Evolutionary conservation across 768 basidiomycete species (phyloP), one percentile per base, ranked within the genome.

Genomic region (Dendrothele bispora): DNA sequence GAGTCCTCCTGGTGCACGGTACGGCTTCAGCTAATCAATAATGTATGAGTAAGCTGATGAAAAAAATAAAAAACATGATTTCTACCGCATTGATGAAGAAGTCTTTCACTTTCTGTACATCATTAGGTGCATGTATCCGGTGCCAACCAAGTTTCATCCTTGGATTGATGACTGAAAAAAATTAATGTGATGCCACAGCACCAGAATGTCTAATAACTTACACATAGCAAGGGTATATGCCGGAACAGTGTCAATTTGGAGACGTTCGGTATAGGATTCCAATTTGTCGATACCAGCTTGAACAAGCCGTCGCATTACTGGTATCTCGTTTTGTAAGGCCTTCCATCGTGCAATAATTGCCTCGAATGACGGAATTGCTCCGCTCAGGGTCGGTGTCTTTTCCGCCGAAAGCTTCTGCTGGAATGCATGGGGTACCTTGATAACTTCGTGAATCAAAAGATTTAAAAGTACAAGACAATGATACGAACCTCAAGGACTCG

Each of bases 351-450:
- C 35, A 11, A 60, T 52, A 49, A 68, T 58, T 4, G 53, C 48
- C 3, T 60, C 43, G 43, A 65, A 69, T 7, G 56, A 48, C 8
- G 63, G 65, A 21, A 69, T 32, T 1, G 63, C 59, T 40, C 60
- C 30, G 15, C 57, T 53, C 0, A 67, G 49, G 2, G 61, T 63
- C 2, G 63, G 67, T 0, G 59, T 68, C 45, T 62, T 60, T 30
- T 68, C 61, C 18, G 50, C 46, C 7, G 62, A 67, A 12, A 69
- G 52, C 17, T 41, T 37, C 38, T 69, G 65, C 49, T 68, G 66
- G 39, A 68, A 67, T 6, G 60, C 60, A 54, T 63, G 56, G 0
- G 65, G 68, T 2, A 64, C 58, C 66, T 69, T 24, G n/a, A n/a
- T n/a, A n/a, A n/a, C n/a, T 6, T 14, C 20, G n/a, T 17, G 29